Base-by-base conservation (phyloP, 2,329 filamentous ascomycete genomes). In the Pestalotiopsis sp. region DNA sequence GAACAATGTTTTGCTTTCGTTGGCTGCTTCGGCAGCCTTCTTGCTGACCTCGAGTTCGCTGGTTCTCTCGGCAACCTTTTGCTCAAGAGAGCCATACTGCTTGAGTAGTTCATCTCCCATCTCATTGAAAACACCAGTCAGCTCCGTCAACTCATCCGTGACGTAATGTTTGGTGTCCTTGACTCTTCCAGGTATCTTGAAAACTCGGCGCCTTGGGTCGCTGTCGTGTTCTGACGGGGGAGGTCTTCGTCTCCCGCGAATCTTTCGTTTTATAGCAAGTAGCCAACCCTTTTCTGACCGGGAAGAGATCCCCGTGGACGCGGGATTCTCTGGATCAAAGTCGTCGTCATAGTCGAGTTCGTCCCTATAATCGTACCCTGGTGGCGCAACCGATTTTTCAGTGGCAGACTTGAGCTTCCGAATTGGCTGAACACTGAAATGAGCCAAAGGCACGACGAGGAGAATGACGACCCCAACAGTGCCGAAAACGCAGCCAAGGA, bases 1-100 rank as follows among this genome's bases (percentile, higher is more conserved):
- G 82, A 98, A 98, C 9, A 98, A 85, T 0, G 96, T 98, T 82
- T 99, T 99, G 85, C 93, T 97, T 81, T 97, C 93, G 74, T 97
- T 98, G 3, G 95, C 95, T n/a, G 93, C 92, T 79, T 97, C 95
- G 1, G 95, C 95, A 1, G 94, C 93, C 81, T 94, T 93, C 79
- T 97, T 97, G 82, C 92, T 97, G 70, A 93, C 89, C 76, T 97
- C 94, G 0, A 98, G 84, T 79, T 98, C 93, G 45, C 88, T 88
- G 0, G 95, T 98, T 67, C 95, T 87, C 77, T 95, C 90, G 6
- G 89, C 89, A 1, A 98, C 95, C 74, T 95, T 91, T 68, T 95
- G 91, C 78, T 98, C 95, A 1, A 98, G 84, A 12, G 89, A 90
- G 38, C 91, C 90, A 76, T 97, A 98, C 75, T 97, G 94, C 80